Base-by-base conservation (phyloP, 2,329 filamentous ascomycete genomes). In the Fusarium algeriense region DNA sequence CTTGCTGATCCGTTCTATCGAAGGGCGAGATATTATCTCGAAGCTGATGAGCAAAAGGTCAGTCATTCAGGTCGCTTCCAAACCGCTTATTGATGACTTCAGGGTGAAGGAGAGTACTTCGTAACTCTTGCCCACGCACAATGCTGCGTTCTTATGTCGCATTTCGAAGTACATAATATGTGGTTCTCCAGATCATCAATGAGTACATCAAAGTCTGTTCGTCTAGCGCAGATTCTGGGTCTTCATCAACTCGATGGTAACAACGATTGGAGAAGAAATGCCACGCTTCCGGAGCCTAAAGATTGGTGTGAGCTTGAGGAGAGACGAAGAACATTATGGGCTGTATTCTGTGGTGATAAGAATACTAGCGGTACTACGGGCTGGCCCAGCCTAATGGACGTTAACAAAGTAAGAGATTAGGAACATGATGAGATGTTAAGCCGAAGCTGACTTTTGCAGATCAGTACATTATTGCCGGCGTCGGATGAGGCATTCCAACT, bases 291-390 rank as follows among this genome's bases (percentile, higher is more conserved):
- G 5, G 91, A 92, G 2, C 87, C 94, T 0, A 89, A 86, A 75
- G 92, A 95, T 77, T 97, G 93, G 92, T 90, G 88, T 2, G 94
- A 97, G 57, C 68, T 80, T 6, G 84, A 85, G 55, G 94, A 97
- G 79, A 86, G 94, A 59, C 86, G 94, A 57, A 87, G 94, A 67
- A 91, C 92, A 0, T 94, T 97, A 73, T 97, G 94, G 94, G 87
- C 90, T 74, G 86, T 89, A 1, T 97, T 94, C 74, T 92, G 90
- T 73, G 85, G 91, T 35, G 94, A 97, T 78, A 88, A 92, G 48
- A 94, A 95, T 80, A 90, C 92, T 4, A 94, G 92, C 76, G 92
- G 95, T 48, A 94, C 93, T 17, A 96, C 93, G 6, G 93, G 93
- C 3, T 97, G 94, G 94, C 94, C 94, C 0, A 91, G 93, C 84